These are phyloP conservation scores for Populus pruinosa DNA, from an alignment of 345 rosid species.

Conservation along the genomic window DNA sequence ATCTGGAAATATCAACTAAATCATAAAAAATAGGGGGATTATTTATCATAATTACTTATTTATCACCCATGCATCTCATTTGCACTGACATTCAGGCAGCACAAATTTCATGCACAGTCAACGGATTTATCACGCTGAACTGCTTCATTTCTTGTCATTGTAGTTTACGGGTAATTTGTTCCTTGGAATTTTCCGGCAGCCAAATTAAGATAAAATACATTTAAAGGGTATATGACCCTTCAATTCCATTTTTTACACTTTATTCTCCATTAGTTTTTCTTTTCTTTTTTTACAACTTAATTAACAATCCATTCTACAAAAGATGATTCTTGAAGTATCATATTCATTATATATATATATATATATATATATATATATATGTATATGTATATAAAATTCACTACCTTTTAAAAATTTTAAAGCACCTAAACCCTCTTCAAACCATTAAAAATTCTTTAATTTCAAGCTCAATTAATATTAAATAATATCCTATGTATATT, in stretches of 20 bases:
- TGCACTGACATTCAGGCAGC: not conserved
- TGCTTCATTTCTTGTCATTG: not conserved
- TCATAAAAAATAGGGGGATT: too few species aligned
- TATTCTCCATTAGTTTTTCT: slow-evolving; percentile 3
- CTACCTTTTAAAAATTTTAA: not conserved
- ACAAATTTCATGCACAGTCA: not conserved
- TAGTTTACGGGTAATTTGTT: not conserved
- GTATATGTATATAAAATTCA: not conserved
- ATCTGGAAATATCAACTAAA: too few species aligned
- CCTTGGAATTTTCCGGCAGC: not conserved
- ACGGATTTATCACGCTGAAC: not conserved
- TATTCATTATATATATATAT: not conserved
- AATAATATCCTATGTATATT: too few species aligned
- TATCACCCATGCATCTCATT: not conserved
- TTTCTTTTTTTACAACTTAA: not conserved
- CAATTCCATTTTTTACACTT: not conserved
- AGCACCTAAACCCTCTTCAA: not conserved
- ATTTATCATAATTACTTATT: too few species aligned
- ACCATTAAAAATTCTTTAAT: too few species aligned
- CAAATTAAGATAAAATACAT: not conserved
- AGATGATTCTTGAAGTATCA: not conserved
- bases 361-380: too few species aligned
- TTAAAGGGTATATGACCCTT: not conserved
- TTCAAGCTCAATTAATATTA: too few species aligned
- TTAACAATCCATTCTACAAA: not conserved